Conservation (phyloP, 2,329 filamentous ascomycete genomes). For the Blastomyces gilchristii region DNA sequence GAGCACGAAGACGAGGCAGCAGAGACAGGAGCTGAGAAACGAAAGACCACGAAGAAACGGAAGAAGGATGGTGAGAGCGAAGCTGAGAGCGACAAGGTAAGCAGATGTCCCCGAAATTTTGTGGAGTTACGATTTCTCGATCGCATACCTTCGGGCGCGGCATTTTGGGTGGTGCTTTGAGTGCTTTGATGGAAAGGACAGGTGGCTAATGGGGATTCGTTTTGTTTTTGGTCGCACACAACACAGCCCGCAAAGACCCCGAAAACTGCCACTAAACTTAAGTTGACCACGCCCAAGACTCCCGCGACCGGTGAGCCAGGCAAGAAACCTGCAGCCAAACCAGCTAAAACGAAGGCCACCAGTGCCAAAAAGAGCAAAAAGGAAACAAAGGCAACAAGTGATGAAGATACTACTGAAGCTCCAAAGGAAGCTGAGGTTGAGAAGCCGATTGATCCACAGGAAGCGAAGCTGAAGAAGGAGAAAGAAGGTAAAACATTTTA, state of each 20-base stretch:
- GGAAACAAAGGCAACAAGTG: constrained; percentile 35
- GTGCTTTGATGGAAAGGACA: neutral
- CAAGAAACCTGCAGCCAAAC: constrained; percentile 45
- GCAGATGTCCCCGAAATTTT: constrained; percentile 17
- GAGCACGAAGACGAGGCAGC: constrained; percentile 46
- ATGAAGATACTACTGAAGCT: constrained; percentile 46
- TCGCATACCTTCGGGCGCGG: neutral
- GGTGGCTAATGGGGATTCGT: constrained; percentile 12
- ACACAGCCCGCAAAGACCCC: constrained; percentile 52
- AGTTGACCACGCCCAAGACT: constrained; percentile 50
- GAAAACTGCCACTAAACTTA: constrained; percentile 49
- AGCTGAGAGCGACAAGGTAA: constrained; percentile 61
- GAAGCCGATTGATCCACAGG: constrained; percentile 45
- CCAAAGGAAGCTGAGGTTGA: constrained; percentile 41
- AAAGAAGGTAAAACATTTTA: constrained; percentile 41
- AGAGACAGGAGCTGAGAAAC: constrained; percentile 41
- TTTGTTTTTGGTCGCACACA: constrained; percentile 9
- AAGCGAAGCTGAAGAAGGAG: constrained; percentile 48
- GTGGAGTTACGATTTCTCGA: neutral
- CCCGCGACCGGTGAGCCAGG: constrained; percentile 34
- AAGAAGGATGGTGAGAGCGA: constrained; percentile 60
- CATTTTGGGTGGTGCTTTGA: constrained; percentile 4
- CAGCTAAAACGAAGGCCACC: constrained; percentile 45
- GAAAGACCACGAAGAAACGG: constrained; percentile 61
- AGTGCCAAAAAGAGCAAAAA: constrained; percentile 51